Percentiles rank a stretch among this genome's conserved stretches.
Evolutionary conservation across 2,329 filamentous ascomycete species (phyloP).

Genomic region (Trichoderma hamatum): DNA sequence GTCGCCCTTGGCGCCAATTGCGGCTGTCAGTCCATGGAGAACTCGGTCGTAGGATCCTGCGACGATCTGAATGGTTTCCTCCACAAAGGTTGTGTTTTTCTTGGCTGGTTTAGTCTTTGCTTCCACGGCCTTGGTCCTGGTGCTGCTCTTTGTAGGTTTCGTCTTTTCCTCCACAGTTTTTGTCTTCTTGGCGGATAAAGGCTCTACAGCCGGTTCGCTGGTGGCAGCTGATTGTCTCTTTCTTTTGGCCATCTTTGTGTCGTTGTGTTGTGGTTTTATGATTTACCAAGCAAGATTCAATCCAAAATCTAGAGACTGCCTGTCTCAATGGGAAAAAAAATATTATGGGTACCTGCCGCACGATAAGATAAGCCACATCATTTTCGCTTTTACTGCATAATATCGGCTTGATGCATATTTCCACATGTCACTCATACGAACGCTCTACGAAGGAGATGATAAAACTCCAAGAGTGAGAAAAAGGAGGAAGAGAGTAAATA

Average conservation of each 20-base stretch:
- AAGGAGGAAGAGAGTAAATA: background rate
- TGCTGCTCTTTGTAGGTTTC: slow-evolving; percentile 37
- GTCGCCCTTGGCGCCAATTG: slow-evolving; percentile 51
- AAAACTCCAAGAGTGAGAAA: background rate
- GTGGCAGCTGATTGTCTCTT: slow-evolving; percentile 48
- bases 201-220: slow-evolving; percentile 34
- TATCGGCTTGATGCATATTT: slow-evolving; percentile 32
- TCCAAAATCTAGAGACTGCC: background rate
- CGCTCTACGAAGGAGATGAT: background rate
- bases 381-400: background rate
- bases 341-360: slow-evolving; percentile 25
- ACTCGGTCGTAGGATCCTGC: slow-evolving; percentile 93
- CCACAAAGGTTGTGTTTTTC: slow-evolving; percentile 26
- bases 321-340: slow-evolving; percentile 23
- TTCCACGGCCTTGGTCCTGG: slow-evolving; percentile 9
- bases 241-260: slow-evolving; percentile 50
- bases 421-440: background rate
- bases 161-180: slow-evolving; percentile 31
- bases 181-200: slow-evolving; percentile 39
- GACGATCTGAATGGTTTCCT: slow-evolving; percentile 79
- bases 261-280: background rate
- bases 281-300: background rate
- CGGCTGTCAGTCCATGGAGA: slow-evolving; percentile 86
- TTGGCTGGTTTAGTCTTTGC: slow-evolving; percentile 21
- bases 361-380: slow-evolving; percentile 41